Conservation (phyloP, 805 yeast genomes). For the Ogataea sp. region DNA sequence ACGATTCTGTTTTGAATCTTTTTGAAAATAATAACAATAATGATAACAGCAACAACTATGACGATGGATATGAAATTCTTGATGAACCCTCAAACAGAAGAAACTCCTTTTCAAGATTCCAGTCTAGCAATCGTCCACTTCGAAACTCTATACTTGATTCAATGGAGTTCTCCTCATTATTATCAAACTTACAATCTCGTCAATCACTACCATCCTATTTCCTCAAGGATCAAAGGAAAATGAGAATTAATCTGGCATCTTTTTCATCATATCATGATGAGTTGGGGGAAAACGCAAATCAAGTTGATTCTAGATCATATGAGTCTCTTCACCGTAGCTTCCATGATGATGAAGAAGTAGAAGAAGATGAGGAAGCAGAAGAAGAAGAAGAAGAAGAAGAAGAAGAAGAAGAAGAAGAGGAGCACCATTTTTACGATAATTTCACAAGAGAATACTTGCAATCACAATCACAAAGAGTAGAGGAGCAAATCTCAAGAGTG, state of each 20-base stretch:
- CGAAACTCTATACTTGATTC: slow-evolving; percentile 9
- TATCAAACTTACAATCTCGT: slow-evolving; percentile 3
- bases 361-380: background rate
- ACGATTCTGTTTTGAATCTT: slow-evolving; percentile 11
- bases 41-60: background rate
- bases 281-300: no score
- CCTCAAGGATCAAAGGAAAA: background rate
- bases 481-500: background rate
- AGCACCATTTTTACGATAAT: background rate
- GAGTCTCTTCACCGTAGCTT: background rate
- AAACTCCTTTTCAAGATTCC: background rate
- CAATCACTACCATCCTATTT: slow-evolving; percentile 1
- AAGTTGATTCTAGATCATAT: background rate
- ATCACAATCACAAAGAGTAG: background rate
- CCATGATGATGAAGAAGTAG: background rate
- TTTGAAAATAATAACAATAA: slow-evolving; percentile 1
- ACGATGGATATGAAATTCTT: slow-evolving; percentile 1
- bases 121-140: background rate
- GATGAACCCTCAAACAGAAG: background rate
- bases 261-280: background rate
- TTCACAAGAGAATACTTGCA: background rate
- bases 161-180: slow-evolving; percentile 8
- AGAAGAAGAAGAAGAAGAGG: background rate
- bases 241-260: background rate
- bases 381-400: background rate